phyloP scores from a whole-genome alignment of 1,284 basidiomycete species.

The Puccinia polysora region DNA sequence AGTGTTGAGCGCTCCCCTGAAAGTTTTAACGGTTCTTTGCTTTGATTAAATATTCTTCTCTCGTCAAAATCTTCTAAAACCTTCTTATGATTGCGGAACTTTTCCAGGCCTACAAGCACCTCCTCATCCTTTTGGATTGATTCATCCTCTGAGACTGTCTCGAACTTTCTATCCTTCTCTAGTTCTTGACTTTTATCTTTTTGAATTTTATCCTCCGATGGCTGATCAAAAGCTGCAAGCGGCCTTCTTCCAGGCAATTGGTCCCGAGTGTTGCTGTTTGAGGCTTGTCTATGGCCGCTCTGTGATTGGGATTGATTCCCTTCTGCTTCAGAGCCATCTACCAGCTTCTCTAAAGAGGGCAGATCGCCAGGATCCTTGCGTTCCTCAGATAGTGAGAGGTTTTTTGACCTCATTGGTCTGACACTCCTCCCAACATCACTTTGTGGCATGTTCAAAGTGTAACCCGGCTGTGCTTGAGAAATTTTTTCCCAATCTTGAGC shows the following conservation, averaged over 20 bases:
- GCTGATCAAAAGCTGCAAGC: neutral
- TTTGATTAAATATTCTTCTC: slow-evolving; percentile 22
- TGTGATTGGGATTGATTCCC: neutral
- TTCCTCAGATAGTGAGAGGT: neutral
- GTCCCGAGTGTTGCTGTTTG: neutral
- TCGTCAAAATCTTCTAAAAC: slow-evolving; percentile 34
- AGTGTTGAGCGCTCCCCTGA: no score
- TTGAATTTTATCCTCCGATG: no score
- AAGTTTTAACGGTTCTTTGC: neutral
- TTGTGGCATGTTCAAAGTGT: neutral
- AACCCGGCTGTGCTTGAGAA: neutral
- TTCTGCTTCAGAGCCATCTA: neutral
- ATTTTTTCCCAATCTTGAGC: neutral
- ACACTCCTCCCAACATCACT: neutral
- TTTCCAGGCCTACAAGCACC: slow-evolving; percentile 9
- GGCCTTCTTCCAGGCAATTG: neutral
- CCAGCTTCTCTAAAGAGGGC: slow-evolving; percentile 15
- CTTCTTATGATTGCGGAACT: slow-evolving; percentile 25
- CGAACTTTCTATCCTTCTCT: neutral
- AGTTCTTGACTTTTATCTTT: neutral
- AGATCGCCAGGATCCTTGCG: neutral
- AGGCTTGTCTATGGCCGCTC: neutral
- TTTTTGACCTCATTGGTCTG: slow-evolving; percentile 13
- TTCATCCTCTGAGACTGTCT: neutral
- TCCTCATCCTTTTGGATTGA: neutral